Evolutionary conservation across 1,284 basidiomycete species (phyloP), one percentile per base, ranked within the genome.

Genomic region (Quambalaria eucalypti): DNA sequence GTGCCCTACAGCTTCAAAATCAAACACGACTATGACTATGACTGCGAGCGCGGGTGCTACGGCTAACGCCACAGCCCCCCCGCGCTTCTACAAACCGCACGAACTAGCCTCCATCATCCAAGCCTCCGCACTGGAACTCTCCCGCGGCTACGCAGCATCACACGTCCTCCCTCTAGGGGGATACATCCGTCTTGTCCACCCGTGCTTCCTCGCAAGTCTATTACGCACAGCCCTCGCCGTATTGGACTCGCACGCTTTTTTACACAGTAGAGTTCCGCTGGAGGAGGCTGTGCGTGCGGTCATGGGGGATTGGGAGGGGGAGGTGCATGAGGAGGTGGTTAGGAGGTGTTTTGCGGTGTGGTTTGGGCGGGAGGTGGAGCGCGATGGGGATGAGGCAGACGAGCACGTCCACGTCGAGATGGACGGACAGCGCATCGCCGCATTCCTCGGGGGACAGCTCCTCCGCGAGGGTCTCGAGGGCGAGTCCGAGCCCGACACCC

Each of bases 51-150:
- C 3, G 4, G 16, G 5, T 12, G 4, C 4, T n/a, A 5, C 10
- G 16, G 5, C 21, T 39, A 21, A 12, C n/a, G 16, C 44, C 3
- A 6, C 46, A 5, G 7, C 21, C 23, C 21, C 19, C 36, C 25
- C 3, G 14, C n/a, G 2, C 28, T 39, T 12, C 31, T 74, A 73
- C 53, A 71, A 64, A n/a, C 58, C 61, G 38, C 56, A 56, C 30
- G 64, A 74, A 54, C 56, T 74, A 16, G 56, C 60, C 30, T 65
- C 62, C 33, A 61, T 74, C 28, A 68, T 74, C 12, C 72, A 74
- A 44, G 68, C 72, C 0, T 68, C 65, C 36, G 64, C 66, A 1
- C 50, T 28, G 1, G 72, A 73, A 49, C 57, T 74, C 19, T 50
- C 54, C 8, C 31, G 55, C 9, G 72, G 67, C 3, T 51, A 69